Evolutionary conservation across 2,329 filamentous ascomycete species (phyloP), one percentile per base, ranked within the genome.

Genomic region (Ascochyta clinopodiicola): DNA sequence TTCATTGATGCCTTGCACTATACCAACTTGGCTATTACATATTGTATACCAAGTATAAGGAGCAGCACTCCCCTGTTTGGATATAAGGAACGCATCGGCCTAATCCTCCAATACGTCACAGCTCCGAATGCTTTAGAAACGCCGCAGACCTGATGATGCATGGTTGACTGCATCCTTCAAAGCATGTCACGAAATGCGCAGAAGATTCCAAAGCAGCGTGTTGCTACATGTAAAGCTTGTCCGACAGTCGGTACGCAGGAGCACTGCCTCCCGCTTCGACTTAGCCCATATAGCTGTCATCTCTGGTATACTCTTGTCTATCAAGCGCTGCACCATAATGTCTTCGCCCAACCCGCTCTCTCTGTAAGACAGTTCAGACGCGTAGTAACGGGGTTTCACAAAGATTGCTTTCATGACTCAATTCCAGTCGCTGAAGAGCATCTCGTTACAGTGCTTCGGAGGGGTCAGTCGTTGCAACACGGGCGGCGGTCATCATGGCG

Each of bases 321-420:
- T 43, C 5, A 43, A 22, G 22, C 22, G 22, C 29, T 36, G 46
- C n/a, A 29, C 46, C 5, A 49, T 27, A 8, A 19, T 1, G 2
- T 42, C 21, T 21, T 35, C 21, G 17, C 21, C 37, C 8, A 49
- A 7, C 3, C 12, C 3, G 19, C n/a, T 15, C n/a, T 49, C 46
- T 19, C 12, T 31, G 9, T 21, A 22, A 25, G 22, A 6, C n/a
- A 49, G 32, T 6, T 35, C 21, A 13, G 54, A 58, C 17, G 50
- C 42, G n/a, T 58, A 58, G 31, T 58, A 45, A 27, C 50, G 44
- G 31, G 54, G 50, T 36, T 54, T 40, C 4, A 45, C 40, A 24
- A 58, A 58, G 19, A 58, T 53, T 15, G 55, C 32, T 27, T 50
- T 42, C 6, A 54, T 40, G n/a, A 43, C 27, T 13, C 37, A 50